Evolutionary conservation across 345 rosid species (phyloP).

Genomic region (Noccaea bulbosa): DNA sequence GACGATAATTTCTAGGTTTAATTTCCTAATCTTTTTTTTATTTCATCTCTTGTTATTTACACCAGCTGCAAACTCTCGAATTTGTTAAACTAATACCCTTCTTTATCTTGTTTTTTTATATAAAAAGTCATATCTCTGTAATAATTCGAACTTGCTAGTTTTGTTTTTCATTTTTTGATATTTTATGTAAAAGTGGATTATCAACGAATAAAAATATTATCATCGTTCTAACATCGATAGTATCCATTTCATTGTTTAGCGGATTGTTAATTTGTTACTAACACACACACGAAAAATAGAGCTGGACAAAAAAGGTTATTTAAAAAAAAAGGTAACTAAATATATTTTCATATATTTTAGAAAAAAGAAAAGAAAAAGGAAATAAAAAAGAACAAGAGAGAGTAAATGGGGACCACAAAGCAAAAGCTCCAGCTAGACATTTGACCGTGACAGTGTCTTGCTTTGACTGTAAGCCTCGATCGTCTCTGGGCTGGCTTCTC

Average conservation of each 20-base stretch:
- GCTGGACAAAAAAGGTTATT: neutral
- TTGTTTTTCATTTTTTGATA: neutral
- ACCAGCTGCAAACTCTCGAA: constrained; percentile 11
- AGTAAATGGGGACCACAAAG: constrained; percentile 35
- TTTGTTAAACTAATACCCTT: constrained; percentile 9
- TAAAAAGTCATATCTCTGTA: no score
- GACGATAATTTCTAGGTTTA: constrained; percentile 41
- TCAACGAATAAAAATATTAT: neutral
- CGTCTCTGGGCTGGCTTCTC: constrained; percentile 15
- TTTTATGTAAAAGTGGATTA: neutral
- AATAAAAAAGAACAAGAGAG: neutral
- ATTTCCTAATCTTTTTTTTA: constrained; percentile 25
- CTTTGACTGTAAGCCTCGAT: constrained; percentile 44
- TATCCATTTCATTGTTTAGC: neutral
- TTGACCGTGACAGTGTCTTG: constrained; percentile 48
- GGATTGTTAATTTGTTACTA: neutral
- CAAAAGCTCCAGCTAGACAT: constrained; percentile 42
- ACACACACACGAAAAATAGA: neutral
- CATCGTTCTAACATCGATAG: neutral
- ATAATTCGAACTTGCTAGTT: neutral
- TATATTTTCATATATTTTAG: neutral
- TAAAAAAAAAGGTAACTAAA: neutral
- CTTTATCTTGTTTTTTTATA: neutral
- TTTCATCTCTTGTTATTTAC: constrained; percentile 28
- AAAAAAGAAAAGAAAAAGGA: neutral